Evolutionary conservation across 441 rosid species (phyloP).

Genomic region (Gossypium davidsonii): DNA sequence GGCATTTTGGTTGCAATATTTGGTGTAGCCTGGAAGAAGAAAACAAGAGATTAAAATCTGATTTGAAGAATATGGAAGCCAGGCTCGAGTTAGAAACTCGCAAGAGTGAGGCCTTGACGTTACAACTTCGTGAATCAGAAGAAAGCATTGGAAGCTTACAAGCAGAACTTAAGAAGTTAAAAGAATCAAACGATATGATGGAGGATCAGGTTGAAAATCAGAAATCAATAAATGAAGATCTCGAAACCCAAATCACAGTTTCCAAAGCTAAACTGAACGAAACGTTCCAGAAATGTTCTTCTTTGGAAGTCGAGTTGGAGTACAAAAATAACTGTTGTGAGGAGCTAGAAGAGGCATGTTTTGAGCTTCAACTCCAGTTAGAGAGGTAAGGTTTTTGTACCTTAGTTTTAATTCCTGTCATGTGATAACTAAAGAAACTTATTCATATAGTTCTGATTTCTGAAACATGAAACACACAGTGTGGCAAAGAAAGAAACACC

Average conservation of each 20-base stretch:
- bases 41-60: constrained; percentile 31
- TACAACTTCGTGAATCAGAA: constrained; percentile 41
- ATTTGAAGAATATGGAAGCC: constrained; percentile 33
- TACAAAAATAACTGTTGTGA: constrained; percentile 73
- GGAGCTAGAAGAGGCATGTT: constrained; percentile 80
- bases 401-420: neutral
- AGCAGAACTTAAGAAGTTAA: constrained; percentile 38
- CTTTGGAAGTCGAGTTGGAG: constrained; percentile 88
- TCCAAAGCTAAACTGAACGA: constrained; percentile 56
- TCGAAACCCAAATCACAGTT: constrained; percentile 66
- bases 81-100: constrained; percentile 29
- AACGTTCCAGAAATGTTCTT: constrained; percentile 58
- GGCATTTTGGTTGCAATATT: constrained; percentile 31
- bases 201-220: constrained; percentile 70
- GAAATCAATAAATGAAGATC: constrained; percentile 68
- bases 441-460: constrained; percentile 11
- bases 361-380: constrained; percentile 85
- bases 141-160: constrained; percentile 39
- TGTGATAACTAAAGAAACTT: neutral
- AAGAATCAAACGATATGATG: constrained; percentile 42
- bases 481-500: constrained; percentile 47
- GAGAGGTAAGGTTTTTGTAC: constrained; percentile 49
- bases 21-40: constrained; percentile 30
- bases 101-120: constrained; percentile 30
- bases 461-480: constrained; percentile 32